Evolutionary conservation across 2,329 filamentous ascomycete genomes (phyloP), one percentile per base, ranked within the genome.

Genomic region (Cladophialophora exuberans): DNA sequence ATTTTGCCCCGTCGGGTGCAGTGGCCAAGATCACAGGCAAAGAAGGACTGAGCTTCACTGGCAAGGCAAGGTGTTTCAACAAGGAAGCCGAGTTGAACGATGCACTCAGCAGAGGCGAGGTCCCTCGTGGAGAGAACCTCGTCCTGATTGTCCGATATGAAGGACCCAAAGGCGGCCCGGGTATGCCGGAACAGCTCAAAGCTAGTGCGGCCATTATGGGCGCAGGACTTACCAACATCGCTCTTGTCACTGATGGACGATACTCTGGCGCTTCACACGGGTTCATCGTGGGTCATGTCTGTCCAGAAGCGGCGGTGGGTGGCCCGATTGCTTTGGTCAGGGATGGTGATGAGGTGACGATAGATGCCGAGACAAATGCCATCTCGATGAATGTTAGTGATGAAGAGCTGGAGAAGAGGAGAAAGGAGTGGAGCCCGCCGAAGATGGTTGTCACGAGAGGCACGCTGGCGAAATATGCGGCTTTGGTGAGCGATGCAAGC

Each of bases 11-110:
- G 1, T 88, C 85, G 9, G 93, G 93, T 28, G 89, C 92, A 1
- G 92, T 97, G 1, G 92, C 91, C 57, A 97, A 97, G 73, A 97
- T 97, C 72, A 97, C 93, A 0, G 93, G 93, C 30, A 97, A 97
- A 71, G 93, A 97, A 72, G 93, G 93, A 2, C 80, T 91, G 5
- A 78, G 75, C 10, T 97, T 97, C 72, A 86, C 80, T 0, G 93
- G 93, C 44, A 84, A 84, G 61, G 93, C 90, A 0, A 81, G 85
- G 17, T 89, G 95, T 41, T 97, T 94, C 71, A 79, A 97, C 73
- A 93, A 94, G 67, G 93, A 97, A 72, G 79, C 85, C 63, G 81
- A 86, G 63, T 84, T 97, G 39, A 85, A 95, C 69, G 74, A 79
- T 0, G 91, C 92, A 0, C 79, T 97, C 10, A 86, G 84, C 20